Conservation (phyloP, 495 filamentous ascomycete species). For the Hyaloscypha bicolor region DNA sequence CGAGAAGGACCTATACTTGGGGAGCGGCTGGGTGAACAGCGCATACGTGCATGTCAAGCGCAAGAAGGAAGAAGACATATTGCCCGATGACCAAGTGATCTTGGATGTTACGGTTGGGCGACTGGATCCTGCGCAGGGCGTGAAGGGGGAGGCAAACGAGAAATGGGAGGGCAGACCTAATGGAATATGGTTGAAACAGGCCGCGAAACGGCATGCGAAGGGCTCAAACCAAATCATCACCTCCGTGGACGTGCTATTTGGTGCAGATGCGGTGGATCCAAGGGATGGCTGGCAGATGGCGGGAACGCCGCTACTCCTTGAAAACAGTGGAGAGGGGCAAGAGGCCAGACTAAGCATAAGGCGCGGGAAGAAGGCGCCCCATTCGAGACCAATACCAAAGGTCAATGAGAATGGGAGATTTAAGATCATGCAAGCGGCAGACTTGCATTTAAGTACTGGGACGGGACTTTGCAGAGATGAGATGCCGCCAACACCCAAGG, state of each 20-base stretch:
- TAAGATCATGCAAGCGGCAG: slow-evolving; percentile 93
- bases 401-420: slow-evolving; percentile 90
- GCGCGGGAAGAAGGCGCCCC: slow-evolving; percentile 62
- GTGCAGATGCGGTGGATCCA: slow-evolving; percentile 89
- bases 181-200: slow-evolving; percentile 87
- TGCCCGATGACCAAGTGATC: slow-evolving; percentile 72
- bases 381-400: slow-evolving; percentile 67
- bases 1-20: slow-evolving; percentile 90
- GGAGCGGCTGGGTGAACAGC: slow-evolving; percentile 67
- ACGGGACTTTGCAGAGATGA: slow-evolving; percentile 82
- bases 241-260: slow-evolving; percentile 87
- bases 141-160: slow-evolving; percentile 58
- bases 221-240: slow-evolving; percentile 80
- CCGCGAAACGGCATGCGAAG: slow-evolving; percentile 71
- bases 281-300: slow-evolving; percentile 78
- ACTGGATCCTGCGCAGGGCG: slow-evolving; percentile 61
- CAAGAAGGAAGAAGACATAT: slow-evolving; percentile 87
- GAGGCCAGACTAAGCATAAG: slow-evolving; percentile 75
- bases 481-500: slow-evolving; percentile 68
- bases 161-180: slow-evolving; percentile 80
- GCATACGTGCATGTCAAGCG: slow-evolving; percentile 85
- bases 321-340: slow-evolving; percentile 59
- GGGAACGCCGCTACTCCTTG: slow-evolving; percentile 68
- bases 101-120: slow-evolving; percentile 81
- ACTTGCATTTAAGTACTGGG: slow-evolving; percentile 90